Evolutionary conservation across 352 stramenopile genomes (phyloP).

Genomic region (Phytopythium sindhum): DNA sequence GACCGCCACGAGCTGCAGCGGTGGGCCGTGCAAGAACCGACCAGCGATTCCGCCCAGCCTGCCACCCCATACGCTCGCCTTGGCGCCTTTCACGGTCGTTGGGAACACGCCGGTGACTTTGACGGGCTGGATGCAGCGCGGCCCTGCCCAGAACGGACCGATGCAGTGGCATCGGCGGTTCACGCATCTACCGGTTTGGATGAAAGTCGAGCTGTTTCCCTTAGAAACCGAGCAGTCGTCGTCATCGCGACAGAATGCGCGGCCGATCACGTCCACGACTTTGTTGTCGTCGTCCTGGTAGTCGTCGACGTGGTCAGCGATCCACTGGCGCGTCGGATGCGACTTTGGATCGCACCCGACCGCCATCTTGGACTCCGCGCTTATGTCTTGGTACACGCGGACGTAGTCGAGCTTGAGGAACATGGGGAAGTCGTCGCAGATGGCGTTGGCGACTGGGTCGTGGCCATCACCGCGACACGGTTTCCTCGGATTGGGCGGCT

Average conservation of each 20-base stretch:
- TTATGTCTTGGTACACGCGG: constrained; percentile 66
- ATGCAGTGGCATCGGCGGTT: neutral
- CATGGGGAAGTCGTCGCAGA: constrained; percentile 69
- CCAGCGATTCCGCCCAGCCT: neutral
- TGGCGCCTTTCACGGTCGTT: neutral
- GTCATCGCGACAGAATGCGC: constrained; percentile 48
- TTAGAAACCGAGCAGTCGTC: constrained; percentile 51
- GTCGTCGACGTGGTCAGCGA: constrained; percentile 67
- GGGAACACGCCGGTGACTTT: constrained; percentile 1
- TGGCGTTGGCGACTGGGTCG: constrained; percentile 39
- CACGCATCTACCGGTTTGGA: neutral
- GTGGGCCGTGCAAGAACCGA: neutral
- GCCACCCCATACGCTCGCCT: neutral
- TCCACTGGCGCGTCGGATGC: constrained; percentile 75
- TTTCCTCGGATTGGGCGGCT: constrained; percentile 58
- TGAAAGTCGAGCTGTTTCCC: neutral
- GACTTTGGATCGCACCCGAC: constrained; percentile 54
- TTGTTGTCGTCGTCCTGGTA: constrained; percentile 69
- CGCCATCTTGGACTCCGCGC: constrained; percentile 36
- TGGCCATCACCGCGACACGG: constrained; percentile 48
- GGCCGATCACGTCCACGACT: constrained; percentile 53
- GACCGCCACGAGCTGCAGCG: neutral
- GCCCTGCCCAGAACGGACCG: constrained; percentile 4
- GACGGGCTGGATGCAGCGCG: constrained; percentile 6
- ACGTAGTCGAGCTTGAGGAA: constrained; percentile 80